Conservation (phyloP, 305 asterid genomes). For the Nicotiana rustica region DNA sequence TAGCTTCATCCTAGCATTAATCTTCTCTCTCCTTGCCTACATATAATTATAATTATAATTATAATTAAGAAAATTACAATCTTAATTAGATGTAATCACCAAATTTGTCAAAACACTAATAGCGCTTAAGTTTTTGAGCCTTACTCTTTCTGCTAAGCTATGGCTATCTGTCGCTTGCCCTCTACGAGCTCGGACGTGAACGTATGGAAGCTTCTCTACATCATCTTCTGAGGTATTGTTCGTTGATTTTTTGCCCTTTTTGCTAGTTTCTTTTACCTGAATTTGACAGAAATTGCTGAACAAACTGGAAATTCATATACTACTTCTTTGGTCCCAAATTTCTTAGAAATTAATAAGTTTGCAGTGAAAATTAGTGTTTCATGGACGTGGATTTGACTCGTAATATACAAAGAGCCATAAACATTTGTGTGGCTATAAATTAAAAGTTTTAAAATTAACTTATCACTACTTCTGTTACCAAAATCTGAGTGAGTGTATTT, state of each 20-base stretch:
- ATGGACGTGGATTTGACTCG: too few species aligned
- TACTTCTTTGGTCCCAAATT: neutral
- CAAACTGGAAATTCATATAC: neutral
- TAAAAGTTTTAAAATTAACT: too few species aligned
- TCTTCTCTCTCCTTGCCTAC: conserved; percentile 99
- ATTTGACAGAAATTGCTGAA: neutral
- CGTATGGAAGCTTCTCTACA: conserved; percentile 80
- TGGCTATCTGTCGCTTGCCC: conserved; percentile 99
- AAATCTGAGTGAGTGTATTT: too few species aligned
- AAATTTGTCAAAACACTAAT: conserved; percentile 12
- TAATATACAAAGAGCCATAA: too few species aligned
- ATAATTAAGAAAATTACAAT: conserved; percentile 44
- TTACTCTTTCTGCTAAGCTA: conserved; percentile 97
- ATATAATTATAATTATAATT: too few species aligned
- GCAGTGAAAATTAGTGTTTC: too few species aligned
- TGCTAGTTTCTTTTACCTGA: conserved; percentile 63
- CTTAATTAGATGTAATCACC: conserved; percentile 40
- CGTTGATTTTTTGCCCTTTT: conserved; percentile 60
- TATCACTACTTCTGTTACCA: too few species aligned
- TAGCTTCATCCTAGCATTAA: conserved; percentile 93
- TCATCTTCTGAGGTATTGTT: conserved; percentile 56
- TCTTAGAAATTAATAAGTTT: neutral
- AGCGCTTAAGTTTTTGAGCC: conserved; percentile 28
- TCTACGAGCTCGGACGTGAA: conserved; percentile 94
- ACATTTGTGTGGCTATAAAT: too few species aligned